Evolutionary conservation across 1,139 yeast species (phyloP), one percentile per base, ranked within the genome.

Genomic region (Geotrichum candidum): DNA sequence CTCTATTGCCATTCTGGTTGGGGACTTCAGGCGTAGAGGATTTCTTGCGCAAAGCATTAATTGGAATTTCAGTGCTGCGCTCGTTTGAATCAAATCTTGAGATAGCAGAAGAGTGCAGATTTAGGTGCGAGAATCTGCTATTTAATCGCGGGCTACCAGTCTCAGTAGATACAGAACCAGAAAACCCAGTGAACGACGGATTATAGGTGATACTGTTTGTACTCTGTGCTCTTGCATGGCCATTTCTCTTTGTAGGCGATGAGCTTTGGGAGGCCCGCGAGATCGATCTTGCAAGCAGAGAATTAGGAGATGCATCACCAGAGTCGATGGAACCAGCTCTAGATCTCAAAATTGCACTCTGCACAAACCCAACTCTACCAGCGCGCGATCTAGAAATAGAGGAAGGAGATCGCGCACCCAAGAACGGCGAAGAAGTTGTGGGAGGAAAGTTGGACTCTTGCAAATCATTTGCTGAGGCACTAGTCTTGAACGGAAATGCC

Each of bases 301-400:
- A 50, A 18, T 13, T 41, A 41, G 48, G 18, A 10, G 48, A n/a
- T n/a, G 18, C 18, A 41, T 41, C 48, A n/a, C 48, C 48, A 41
- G 22, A 41, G 23, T 41, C 48, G 23, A 41, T 41, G 22, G 48
- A 41, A 15, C 52, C 52, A 25, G 52, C 52, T 22, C 52, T 50
- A 7, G 52, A 50, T 23, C 67, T 68, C 41, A 70, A 64, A 67
- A 72, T 62, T 25, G 74, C 74, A 46, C 73, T 70, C 41, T 70
- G 72, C 13, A 72, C 69, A 62, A 72, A 72, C 18, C 72, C 69
- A 11, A 68, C 73, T 51, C 68, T 46, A 11, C 58, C 35, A 15
- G 56, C 41, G 10, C 53, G 58, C 10, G 58, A 29, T 46, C 58
- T 27, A 11, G 38, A 55, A 18, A 29, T 15, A 10, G 52, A 23